Evolutionary conservation across 805 yeast genomes (phyloP).

Genomic region (Candida peoriensis): DNA sequence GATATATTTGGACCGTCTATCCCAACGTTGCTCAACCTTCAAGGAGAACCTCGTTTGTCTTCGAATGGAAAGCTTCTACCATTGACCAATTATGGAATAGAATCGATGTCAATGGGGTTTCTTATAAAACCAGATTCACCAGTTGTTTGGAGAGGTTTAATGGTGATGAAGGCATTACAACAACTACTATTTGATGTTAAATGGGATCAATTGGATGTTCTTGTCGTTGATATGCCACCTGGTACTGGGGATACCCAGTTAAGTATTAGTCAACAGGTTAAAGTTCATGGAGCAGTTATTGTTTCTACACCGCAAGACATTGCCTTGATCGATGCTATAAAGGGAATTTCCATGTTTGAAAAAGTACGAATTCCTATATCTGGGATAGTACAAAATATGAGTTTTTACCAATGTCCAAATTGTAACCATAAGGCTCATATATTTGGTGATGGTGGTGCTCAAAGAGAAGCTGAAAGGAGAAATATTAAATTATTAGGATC

Average conservation of each 20-base stretch:
- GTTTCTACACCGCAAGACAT: slow-evolving; percentile 87
- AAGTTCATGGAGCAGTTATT: slow-evolving; percentile 72
- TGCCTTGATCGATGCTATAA: slow-evolving; percentile 72
- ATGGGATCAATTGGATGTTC: slow-evolving; percentile 63
- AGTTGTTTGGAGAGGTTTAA: slow-evolving; percentile 80
- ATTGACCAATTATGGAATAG: slow-evolving; percentile 64
- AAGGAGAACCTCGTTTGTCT: slow-evolving; percentile 63
- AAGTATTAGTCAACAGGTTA: slow-evolving; percentile 74
- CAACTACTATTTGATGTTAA: slow-evolving; percentile 79
- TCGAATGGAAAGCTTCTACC: slow-evolving; percentile 56
- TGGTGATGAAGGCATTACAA: slow-evolving; percentile 84
- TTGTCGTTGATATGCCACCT: slow-evolving; percentile 84
- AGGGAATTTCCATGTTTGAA: slow-evolving; percentile 74
- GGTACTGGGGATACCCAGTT: slow-evolving; percentile 89
- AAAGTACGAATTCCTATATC: slow-evolving; percentile 67
- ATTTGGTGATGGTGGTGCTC: slow-evolving; percentile 58
- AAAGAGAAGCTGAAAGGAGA: slow-evolving; percentile 43
- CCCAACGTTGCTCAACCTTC: slow-evolving; percentile 63
- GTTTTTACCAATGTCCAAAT: slow-evolving; percentile 68
- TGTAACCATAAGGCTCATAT: slow-evolving; percentile 70
- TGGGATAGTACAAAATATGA: slow-evolving; percentile 83
- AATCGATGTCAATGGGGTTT: slow-evolving; percentile 89
- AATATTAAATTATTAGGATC: slow-evolving; percentile 54
- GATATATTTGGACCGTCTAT: slow-evolving; percentile 85
- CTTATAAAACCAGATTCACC: slow-evolving; percentile 61